phyloP scores from a whole-genome alignment of 164 flowering plant species.

The Santalum album region DNA sequence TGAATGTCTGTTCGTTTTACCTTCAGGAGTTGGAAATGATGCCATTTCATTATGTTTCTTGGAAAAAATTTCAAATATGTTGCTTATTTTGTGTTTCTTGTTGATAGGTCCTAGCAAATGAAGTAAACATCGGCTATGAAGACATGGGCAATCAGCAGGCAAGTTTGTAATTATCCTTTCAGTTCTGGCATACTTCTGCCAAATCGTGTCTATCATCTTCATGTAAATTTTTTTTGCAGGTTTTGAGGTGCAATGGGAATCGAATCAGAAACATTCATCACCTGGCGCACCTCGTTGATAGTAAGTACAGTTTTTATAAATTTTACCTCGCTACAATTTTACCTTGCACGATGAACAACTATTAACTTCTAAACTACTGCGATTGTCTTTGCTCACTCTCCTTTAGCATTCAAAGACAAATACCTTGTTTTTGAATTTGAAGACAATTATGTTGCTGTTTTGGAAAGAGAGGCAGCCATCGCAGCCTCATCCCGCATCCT shows the following conservation, averaged over 20 bases:
- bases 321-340: not conserved
- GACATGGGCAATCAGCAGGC: conserved; percentile 94
- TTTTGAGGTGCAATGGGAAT: conserved; percentile 69
- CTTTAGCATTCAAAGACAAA: conserved; percentile 66
- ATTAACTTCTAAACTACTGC: not conserved
- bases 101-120: conserved; percentile 83
- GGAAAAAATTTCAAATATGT: no score
- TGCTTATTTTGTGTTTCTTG: not conserved
- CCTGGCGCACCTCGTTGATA: conserved; percentile 79
- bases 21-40: no score
- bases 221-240: not conserved
- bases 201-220: no score
- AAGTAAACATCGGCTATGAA: conserved; percentile 86
- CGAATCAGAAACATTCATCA: conserved; percentile 75
- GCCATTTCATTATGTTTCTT: no score
- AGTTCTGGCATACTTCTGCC: no score
- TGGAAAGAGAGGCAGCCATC: conserved; percentile 69
- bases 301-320: conserved; percentile 35
- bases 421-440: conserved; percentile 87
- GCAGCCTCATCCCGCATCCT: conserved; percentile 58
- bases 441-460: conserved; percentile 71
- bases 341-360: not conserved
- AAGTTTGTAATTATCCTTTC: conserved; percentile 14
- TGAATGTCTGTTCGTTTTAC: no score
- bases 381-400: conserved; percentile 7